Percentiles rank a stretch among this genome's conserved stretches.
These are phyloP conservation scores for Candida albicans DNA, from an alignment of 1,139 yeast species.

Conservation along the genomic window DNA sequence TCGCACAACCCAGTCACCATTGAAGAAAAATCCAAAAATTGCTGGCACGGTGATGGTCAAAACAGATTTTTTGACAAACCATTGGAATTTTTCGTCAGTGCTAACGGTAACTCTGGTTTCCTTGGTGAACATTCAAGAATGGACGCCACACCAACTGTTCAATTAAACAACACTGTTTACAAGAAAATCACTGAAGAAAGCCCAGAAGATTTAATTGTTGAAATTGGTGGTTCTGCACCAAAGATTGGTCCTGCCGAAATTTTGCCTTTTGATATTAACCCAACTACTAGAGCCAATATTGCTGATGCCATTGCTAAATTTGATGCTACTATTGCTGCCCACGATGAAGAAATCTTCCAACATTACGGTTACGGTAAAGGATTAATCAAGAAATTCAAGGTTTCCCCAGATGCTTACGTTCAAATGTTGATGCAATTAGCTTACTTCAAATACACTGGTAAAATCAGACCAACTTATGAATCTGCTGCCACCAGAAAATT, in stretches of 20 bases:
- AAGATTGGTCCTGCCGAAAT: conserved; percentile 23
- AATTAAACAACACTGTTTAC: conserved; percentile 77
- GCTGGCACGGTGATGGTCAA: conserved; percentile 94
- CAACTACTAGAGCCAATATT: conserved; percentile 53
- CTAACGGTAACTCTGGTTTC: conserved; percentile 88
- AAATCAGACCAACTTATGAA: conserved; percentile 88
- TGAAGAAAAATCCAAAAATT: conserved; percentile 81
- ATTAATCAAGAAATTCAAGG: conserved; percentile 65
- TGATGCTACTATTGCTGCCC: conserved; percentile 49
- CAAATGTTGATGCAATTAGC: conserved; percentile 79
- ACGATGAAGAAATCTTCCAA: conserved; percentile 67
- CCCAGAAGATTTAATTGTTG: conserved; percentile 34
- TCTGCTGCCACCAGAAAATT: conserved; percentile 92
- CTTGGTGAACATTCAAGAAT: conserved; percentile 95
- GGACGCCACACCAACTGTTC: conserved; percentile 97
- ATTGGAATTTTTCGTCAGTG: conserved; percentile 75
- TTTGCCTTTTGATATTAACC: conserved; percentile 49
- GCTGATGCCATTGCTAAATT: conserved; percentile 57
- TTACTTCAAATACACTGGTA: conserved; percentile 77
- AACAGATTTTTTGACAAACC: conserved; percentile 95
- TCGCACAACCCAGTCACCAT: conserved; percentile 70
- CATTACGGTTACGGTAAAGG: conserved; percentile 72
- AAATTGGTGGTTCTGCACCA: conserved; percentile 26
- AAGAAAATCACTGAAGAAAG: conserved; percentile 52
- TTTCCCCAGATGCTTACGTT: conserved; percentile 76